Base-by-base conservation (phyloP, 192 early-diverging fungal genomes). In the Podila horticola region DNA sequence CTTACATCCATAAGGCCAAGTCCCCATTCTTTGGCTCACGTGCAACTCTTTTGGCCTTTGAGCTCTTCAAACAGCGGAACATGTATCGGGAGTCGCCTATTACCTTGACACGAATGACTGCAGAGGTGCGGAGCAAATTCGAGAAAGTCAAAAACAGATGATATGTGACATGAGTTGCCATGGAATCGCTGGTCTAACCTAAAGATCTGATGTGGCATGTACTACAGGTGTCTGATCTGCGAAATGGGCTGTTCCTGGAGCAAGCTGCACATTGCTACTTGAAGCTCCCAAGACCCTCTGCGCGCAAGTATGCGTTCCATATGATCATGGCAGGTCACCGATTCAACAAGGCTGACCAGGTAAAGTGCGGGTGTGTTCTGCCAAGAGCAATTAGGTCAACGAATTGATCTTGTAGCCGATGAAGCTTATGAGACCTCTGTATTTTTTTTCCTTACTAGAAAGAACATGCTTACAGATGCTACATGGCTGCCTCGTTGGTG, bases 241-340 rank as follows among this genome's bases (percentile, higher is more conserved):
- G 93, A 26, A 90, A 90, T 68, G 95, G 93, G 0, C 71, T 98
- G 48, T 91, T 96, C 57, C 81, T 95, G 58, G 98, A 99, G 77
- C 97, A 98, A 76, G 94, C 97, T 0, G 96, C 96, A 0, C 90
- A 93, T 45, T 92, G 93, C 33, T 95, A 92, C 72, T 62, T 97
- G 26, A 88, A 88, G 60, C 38, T 83, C 17, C 73, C 83, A n/a
- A 89, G 88, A 2, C 90, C 93, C 1, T 91, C 93, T 82, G 83
- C 91, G 24, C 90, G 97, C 60, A 97, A 96, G 69, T 96, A 94
- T 75, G 93, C 93, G 0, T 97, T 98, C 77, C 94, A 97, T 71
- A 77, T 97, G 38, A 89, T 98, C 61, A 87, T 98, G 72, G 94
- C 97, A 11, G 94, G 90, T 1, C 94, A 95, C 74, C 82, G 93